Percentiles rank a stretch among this genome's conserved stretches.
Conservation (phyloP, 2,329 filamentous ascomycete genomes). For the Neospermospora avenae region DNA sequence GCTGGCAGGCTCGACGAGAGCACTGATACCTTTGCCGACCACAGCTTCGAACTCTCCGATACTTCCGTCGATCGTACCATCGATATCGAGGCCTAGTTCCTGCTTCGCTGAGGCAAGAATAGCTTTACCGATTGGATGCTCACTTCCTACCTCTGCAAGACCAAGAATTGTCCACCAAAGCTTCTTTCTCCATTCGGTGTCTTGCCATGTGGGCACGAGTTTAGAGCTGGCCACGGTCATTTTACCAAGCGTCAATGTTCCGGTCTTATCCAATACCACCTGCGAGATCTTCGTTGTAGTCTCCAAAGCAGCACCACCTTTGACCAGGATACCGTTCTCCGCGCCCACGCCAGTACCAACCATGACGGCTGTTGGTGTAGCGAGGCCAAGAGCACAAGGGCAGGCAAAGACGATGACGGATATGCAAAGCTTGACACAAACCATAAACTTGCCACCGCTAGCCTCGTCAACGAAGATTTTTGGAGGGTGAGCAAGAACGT, state of each 20-base stretch:
- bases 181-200: constrained; percentile 62
- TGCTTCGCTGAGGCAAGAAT: constrained; percentile 73
- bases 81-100: constrained; percentile 68
- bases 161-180: constrained; percentile 97
- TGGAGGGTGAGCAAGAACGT: constrained; percentile 79
- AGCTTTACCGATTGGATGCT: constrained; percentile 93
- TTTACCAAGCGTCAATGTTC: constrained; percentile 88
- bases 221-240: constrained; percentile 82
- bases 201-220: constrained; percentile 66
- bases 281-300: constrained; percentile 86
- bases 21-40: constrained; percentile 82
- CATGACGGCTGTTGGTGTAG: constrained; percentile 97
- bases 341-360: constrained; percentile 97
- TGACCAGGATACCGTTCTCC: constrained; percentile 95
- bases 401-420: constrained; percentile 98
- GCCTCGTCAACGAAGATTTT: constrained; percentile 77
- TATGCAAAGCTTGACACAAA: constrained; percentile 95
- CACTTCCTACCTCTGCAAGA: constrained; percentile 91
- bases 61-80: constrained; percentile 75
- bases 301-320: constrained; percentile 90
- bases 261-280: constrained; percentile 93
- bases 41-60: constrained; percentile 80
- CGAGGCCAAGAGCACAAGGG: constrained; percentile 91
- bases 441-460: constrained; percentile 90
- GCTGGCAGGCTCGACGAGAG: constrained; percentile 72